Conservation (phyloP, 2,329 filamentous ascomycete species). For the Madurella mycetomatis region DNA sequence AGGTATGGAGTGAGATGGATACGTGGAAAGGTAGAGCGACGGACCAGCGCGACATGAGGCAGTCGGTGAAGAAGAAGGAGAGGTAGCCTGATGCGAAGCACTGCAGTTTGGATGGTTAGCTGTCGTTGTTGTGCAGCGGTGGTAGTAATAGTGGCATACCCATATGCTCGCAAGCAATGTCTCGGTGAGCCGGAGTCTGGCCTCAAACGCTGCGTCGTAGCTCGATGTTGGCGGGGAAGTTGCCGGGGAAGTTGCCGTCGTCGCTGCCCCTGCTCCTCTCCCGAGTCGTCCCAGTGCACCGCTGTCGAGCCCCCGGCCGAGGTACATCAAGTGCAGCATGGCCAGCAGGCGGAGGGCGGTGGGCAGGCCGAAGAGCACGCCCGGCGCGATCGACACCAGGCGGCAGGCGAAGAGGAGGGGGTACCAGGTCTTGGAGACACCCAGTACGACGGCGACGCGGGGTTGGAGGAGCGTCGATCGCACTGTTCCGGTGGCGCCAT, state of each 20-base stretch:
- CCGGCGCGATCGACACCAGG: constrained; percentile 66
- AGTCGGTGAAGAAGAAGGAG: constrained; percentile 79
- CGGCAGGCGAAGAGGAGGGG: constrained; percentile 67
- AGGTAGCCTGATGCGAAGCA: constrained; percentile 73
- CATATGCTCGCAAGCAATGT: constrained; percentile 68
- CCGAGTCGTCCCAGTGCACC: constrained; percentile 4
- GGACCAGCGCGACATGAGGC: constrained; percentile 77
- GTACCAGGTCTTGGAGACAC: constrained; percentile 69
- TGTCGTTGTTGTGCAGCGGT: background rate
- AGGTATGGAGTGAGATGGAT: background rate
- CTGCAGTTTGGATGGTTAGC: constrained; percentile 38
- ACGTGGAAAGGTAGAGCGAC: background rate
- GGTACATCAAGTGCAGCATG: constrained; percentile 47
- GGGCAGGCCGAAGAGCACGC: constrained; percentile 66
- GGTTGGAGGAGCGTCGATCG: constrained; percentile 59
- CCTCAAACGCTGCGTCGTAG: constrained; percentile 33
- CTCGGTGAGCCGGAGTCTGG: constrained; percentile 58
- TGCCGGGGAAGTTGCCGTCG: background rate
- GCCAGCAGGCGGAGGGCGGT: constrained; percentile 65
- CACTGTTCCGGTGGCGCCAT: constrained; percentile 13
- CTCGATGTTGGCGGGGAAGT: background rate
- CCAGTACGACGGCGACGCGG: constrained; percentile 72
- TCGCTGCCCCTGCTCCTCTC: background rate
- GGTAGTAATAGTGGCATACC: constrained; percentile 44
- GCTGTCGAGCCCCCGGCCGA: constrained; percentile 18